Percentiles rank a stretch among this genome's conserved stretches.
Evolutionary conservation across 768 basidiomycete genomes (phyloP).

Genomic region (Lanmaoa rubissima): DNA sequence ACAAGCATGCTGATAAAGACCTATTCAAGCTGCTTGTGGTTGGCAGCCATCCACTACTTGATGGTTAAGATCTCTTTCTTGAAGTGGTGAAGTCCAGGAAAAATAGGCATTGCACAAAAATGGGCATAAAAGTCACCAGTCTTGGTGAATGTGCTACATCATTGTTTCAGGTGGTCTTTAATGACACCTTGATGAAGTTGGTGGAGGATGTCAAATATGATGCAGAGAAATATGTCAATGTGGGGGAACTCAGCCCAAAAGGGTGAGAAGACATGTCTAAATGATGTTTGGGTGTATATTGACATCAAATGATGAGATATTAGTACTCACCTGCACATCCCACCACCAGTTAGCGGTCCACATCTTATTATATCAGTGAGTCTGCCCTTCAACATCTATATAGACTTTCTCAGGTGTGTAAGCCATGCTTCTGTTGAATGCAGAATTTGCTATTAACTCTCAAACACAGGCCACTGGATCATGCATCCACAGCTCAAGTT

Average conservation of each 20-base stretch:
- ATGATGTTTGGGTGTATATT: neutral
- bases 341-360: neutral
- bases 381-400: neutral
- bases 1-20: neutral
- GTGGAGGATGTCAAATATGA: neutral
- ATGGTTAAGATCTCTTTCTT: neutral
- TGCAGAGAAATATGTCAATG: neutral
- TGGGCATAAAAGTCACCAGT: neutral
- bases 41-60: no score
- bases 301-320: neutral
- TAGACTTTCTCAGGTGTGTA: neutral
- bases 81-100: neutral
- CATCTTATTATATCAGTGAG: neutral
- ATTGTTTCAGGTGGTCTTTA: conserved; percentile 5
- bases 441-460: no score
- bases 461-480: no score
- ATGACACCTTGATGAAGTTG: neutral
- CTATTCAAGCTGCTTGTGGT: neutral
- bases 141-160: neutral
- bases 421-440: neutral
- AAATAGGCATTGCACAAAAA: neutral
- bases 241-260: conserved; percentile 3
- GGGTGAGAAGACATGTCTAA: neutral
- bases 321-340: neutral
- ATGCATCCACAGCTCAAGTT: no score